A percentile compares a stretch with the other conserved stretches of the same genome.
These are phyloP conservation scores for Breynia disticha DNA, from an alignment of 441 rosid species.

Conservation along the genomic window DNA sequence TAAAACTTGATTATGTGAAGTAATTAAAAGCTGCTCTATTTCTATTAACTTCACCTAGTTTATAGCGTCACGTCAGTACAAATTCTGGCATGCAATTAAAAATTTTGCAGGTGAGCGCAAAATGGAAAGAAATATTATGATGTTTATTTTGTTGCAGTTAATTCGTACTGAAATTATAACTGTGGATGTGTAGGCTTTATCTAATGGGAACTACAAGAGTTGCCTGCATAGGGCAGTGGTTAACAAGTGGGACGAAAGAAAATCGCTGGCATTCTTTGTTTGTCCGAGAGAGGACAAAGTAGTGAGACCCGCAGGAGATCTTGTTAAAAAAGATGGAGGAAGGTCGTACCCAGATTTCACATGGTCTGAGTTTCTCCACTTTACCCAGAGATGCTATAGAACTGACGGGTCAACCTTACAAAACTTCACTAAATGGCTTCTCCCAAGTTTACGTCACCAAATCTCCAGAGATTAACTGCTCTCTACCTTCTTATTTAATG, in stretches of 20 bases:
- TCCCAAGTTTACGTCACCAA: no score
- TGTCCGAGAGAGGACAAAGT: slow-evolving; percentile 58
- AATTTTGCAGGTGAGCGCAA: no score
- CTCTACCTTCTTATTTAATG: no score
- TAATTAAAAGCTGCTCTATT: no score
- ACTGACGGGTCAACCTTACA: slow-evolving; percentile 77
- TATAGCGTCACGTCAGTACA: no score
- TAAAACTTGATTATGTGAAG: not conserved
- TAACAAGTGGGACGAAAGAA: slow-evolving; percentile 45
- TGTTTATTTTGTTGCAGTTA: no score
- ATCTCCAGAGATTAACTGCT: no score
- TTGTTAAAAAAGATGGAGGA: slow-evolving; percentile 27
- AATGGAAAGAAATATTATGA: no score
- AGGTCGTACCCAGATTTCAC: slow-evolving; percentile 62
- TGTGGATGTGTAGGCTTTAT: slow-evolving; percentile 38
- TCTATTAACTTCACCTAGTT: no score
- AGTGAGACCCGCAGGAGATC: slow-evolving; percentile 50
- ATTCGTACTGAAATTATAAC: no score
- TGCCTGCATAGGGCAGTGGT: slow-evolving; percentile 78
- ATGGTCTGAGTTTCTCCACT: slow-evolving; percentile 62
- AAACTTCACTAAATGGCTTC: slow-evolving; percentile 51
- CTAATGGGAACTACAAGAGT: slow-evolving; percentile 62
- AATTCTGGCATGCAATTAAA: no score
- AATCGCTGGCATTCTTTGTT: slow-evolving; percentile 71
- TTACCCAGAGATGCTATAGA: slow-evolving; percentile 72